phyloP scores from a whole-genome alignment of 2,329 filamentous ascomycete species.

The Epichloe amarillans region DNA sequence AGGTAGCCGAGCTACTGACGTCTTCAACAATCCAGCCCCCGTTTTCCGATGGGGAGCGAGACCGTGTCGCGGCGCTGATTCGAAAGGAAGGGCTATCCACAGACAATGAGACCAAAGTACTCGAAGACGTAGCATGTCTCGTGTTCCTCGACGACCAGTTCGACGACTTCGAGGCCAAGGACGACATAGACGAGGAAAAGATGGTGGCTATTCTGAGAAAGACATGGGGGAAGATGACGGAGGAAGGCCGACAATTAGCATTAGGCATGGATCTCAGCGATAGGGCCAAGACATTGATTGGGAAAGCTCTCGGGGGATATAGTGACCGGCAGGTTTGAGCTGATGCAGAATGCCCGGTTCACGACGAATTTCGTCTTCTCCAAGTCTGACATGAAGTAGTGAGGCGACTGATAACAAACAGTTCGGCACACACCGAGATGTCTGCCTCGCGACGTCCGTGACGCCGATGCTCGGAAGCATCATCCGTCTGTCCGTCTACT shows the following conservation, averaged over 20 bases:
- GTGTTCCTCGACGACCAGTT: constrained; percentile 84
- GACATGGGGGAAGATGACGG: constrained; percentile 64
- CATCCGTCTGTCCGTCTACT: too few species aligned
- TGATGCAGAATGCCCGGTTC: too few species aligned
- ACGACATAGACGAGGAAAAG: constrained; percentile 61
- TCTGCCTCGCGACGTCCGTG: too few species aligned
- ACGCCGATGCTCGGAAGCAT: too few species aligned
- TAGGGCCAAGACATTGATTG: constrained; percentile 45
- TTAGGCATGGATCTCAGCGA: constrained; percentile 52
- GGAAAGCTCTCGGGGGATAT: constrained; percentile 39
- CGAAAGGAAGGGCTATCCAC: constrained; percentile 60
- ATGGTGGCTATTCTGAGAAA: constrained; percentile 56
- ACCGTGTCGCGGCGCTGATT: constrained; percentile 56
- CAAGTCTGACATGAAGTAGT: too few species aligned
- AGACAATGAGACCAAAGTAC: constrained; percentile 50
- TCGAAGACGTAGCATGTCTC: constrained; percentile 78
- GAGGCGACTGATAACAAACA: too few species aligned
- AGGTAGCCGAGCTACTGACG: constrained; percentile 41
- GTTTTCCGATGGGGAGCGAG: constrained; percentile 36
- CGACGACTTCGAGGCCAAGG: constrained; percentile 58
- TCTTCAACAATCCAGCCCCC: constrained; percentile 22
- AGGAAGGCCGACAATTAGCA: constrained; percentile 48
- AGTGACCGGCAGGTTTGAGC: too few species aligned
- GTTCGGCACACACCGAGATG: too few species aligned
- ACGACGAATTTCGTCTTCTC: too few species aligned